Conservation (phyloP, 306 rosid species). For the Arachis hypogaea region DNA sequence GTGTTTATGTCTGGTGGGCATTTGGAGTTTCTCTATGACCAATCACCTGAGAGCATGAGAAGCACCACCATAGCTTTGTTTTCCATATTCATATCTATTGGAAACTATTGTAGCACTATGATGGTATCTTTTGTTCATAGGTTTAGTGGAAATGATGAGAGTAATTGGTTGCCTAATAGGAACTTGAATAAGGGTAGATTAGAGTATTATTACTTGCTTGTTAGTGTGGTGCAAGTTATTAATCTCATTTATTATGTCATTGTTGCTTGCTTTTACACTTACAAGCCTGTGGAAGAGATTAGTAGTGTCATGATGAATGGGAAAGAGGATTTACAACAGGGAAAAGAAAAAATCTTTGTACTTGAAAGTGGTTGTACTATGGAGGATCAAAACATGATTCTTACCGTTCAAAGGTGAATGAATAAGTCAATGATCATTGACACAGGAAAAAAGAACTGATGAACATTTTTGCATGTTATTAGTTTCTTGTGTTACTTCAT, state of each 20-base stretch:
- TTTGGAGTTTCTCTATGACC: conserved; percentile 66
- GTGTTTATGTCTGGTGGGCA: conserved; percentile 62
- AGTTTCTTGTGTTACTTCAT: not conserved
- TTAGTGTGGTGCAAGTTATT: conserved; percentile 53
- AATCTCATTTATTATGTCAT: conserved; percentile 49
- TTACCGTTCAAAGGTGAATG: not conserved
- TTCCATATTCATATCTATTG: conserved; percentile 48
- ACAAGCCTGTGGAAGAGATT: conserved; percentile 55
- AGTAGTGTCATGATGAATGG: not conserved
- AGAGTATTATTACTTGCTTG: conserved; percentile 56
- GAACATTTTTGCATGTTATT: not conserved
- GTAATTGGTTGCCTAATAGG: conserved; percentile 66
- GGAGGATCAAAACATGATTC: not conserved
- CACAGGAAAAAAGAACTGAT: no score
- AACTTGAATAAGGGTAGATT: conserved; percentile 59
- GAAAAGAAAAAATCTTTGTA: not conserved
- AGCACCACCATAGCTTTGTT: conserved; percentile 55
- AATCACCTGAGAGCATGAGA: conserved; percentile 65
- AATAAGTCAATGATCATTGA: not conserved
- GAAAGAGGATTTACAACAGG: conserved; percentile 36
- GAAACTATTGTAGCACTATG: conserved; percentile 50
- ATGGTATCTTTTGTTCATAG: conserved; percentile 53
- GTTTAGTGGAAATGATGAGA: conserved; percentile 26
- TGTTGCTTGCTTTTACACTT: conserved; percentile 53
- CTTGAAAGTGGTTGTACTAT: not conserved